Evolutionary conservation across 2,329 filamentous ascomycete species (phyloP), one percentile per base, ranked within the genome.

Genomic region (Monascus ruber): DNA sequence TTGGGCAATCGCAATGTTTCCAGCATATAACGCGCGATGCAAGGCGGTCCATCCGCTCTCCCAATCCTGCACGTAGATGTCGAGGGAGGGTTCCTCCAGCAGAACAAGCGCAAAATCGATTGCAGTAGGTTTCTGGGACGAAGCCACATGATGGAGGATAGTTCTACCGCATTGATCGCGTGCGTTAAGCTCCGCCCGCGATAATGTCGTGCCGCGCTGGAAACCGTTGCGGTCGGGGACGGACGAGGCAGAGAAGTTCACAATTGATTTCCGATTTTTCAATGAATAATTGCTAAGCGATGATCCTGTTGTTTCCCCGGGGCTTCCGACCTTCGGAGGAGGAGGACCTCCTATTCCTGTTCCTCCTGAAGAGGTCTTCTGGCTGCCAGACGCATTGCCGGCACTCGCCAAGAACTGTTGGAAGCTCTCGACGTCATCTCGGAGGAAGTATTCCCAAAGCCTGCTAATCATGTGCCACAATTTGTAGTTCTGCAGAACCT

Each of bases 341-440:
- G 52, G 39, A 24, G 45, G 41, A 29, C 49, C 51, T 46, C 51
- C 53, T 34, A 47, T 39, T 9, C 38, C 45, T 37, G 47, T 54
- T 34, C 33, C 33, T 47, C 51, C 45, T 37, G 47, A 54, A 35
- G 48, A 41, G 42, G 49, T 41, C 41, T 58, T 48, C 42, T 56
- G 59, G 34, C 56, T 49, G 44, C 54, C 55, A 44, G 53, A 46
- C 34, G 58, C 68, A 73, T 66, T 73, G 58, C 73, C 72, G 66
- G 81, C 73, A 63, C 77, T 78, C 58, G 81, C 81, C 75, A 98
- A 76, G 60, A 93, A 77, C 71, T 82, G 83, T 70, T 84, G 83
- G 76, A 98, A 96, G 60, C 72, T 79, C 63, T 94, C 88, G 79
- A 94, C 83, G 79, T 98, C 87, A 76, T 95, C 85, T 79, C 95